Base-by-base conservation (phyloP, 1,139 yeast species). In the Kurtzmaniella quercitrusa region DNA sequence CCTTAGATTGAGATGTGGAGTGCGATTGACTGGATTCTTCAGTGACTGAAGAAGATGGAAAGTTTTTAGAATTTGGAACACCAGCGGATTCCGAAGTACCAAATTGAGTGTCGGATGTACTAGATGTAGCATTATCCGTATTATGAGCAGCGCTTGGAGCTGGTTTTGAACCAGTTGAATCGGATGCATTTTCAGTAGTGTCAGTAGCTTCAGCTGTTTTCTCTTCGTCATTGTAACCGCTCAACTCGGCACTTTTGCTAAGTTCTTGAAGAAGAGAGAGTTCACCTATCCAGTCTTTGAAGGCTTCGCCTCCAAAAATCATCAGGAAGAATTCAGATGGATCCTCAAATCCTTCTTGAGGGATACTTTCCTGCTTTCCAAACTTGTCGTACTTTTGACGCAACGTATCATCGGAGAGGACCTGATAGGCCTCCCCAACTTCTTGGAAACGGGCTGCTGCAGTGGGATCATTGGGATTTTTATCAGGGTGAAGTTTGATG, bases 401-500 rank as follows among this genome's bases (percentile, higher is more conserved):
- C 47, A 88, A 72, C 19, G 76, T 74, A 2, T 82, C 82, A 59
- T 88, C 94, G 50, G 89, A 80, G 49, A 91, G 68, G 1, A 91
- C 95, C 59, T 85, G 94, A 57, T 85, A 86, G 2, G 94, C 95
- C 57, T 85, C 88, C 28, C 87, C 86, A 8, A 82, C 82, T 45
- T 74, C 83, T 55, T 82, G 87, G 52, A 82, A 82, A 54, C 70
- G 76, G 16, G 73, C 67, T 36, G 91, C 91, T 3, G 97, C 96
- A 23, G 70, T 68, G 5, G 93, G 91, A 55, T 84, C 87, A 54
- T 84, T 80, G 6, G 97, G 98, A 56, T 93, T 89, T 68, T 93
- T 94, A 63, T 93, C 98, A 0, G 98, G 98, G 62, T 94, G 98
- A 49, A 89, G 84, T 46, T 68, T 73, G 60, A 93, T 83, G 5